These are phyloP conservation scores for Sporothrix humicola DNA, from an alignment of 2,329 filamentous ascomycete genomes.

Conservation along the genomic window DNA sequence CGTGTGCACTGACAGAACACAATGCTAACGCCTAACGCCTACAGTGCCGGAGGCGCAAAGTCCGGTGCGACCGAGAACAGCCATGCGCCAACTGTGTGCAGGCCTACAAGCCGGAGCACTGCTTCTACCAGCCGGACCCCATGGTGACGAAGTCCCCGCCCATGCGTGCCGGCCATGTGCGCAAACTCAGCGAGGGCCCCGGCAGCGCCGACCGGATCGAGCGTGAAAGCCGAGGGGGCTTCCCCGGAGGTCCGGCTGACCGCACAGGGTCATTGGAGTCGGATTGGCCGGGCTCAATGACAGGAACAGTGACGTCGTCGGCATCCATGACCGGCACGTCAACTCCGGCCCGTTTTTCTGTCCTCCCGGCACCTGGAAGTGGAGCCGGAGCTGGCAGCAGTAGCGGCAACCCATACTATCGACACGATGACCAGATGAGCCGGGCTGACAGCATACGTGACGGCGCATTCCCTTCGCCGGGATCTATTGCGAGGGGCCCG, in stretches of 20 bases:
- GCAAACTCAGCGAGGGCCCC: conserved; percentile 30
- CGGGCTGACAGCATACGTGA: conserved; percentile 19
- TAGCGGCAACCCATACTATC: conserved; percentile 17
- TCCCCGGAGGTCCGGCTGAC: conserved; percentile 10
- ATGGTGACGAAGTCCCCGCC: conserved; percentile 33
- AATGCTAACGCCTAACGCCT: conserved; percentile 18
- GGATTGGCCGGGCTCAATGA: conserved; percentile 34
- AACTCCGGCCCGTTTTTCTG: conserved; percentile 41
- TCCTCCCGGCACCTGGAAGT: conserved; percentile 10
- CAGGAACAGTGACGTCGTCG: conserved; percentile 55
- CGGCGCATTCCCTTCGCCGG: conserved; percentile 28
- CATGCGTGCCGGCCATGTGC: conserved; percentile 28
- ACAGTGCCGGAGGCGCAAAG: conserved; percentile 52
- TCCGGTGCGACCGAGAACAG: conserved; percentile 50
- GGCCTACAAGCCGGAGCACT: conserved; percentile 40
- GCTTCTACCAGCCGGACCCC: conserved; percentile 38
- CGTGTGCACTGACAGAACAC: neutral
- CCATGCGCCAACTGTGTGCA: conserved; percentile 52
- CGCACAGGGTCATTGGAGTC: conserved; percentile 31
- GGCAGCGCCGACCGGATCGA: conserved; percentile 27
- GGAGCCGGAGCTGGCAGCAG: neutral
- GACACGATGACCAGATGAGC: conserved; percentile 28
- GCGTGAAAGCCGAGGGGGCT: conserved; percentile 10
- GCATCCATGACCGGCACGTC: conserved; percentile 56
- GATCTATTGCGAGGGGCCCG: conserved; percentile 20